phyloP scores from a whole-genome alignment of 768 basidiomycete genomes.

The Trametes gibbosa region DNA sequence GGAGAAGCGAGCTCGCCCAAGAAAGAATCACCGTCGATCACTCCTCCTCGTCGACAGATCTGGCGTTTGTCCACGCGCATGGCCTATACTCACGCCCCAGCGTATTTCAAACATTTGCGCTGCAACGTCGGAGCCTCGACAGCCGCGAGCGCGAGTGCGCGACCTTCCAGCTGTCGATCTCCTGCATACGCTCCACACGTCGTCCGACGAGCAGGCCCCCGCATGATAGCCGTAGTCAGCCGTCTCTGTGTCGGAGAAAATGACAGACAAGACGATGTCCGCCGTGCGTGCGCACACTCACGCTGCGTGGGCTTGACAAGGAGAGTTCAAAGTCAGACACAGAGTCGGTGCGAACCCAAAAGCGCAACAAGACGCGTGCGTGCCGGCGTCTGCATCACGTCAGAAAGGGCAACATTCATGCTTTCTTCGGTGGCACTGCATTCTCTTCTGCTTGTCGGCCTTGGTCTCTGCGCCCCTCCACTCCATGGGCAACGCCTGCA shows the following conservation, averaged over 20 bases:
- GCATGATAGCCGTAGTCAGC: slow-evolving; percentile 7
- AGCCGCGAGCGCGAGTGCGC: background rate
- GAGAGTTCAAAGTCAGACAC: slow-evolving; percentile 15
- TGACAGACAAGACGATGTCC: background rate
- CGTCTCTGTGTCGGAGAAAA: background rate
- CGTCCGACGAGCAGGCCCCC: background rate
- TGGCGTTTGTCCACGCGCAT: too few species aligned
- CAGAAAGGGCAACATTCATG: slow-evolving; percentile 12
- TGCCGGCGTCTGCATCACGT: slow-evolving; percentile 14
- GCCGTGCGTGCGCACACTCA: background rate
- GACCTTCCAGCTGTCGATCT: slow-evolving; percentile 13
- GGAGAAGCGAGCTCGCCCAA: slow-evolving; percentile 2
- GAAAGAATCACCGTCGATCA: slow-evolving; percentile 18
- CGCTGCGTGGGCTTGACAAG: slow-evolving; percentile 7
- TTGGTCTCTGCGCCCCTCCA: background rate
- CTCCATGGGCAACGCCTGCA: too few species aligned
- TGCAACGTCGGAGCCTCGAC: background rate
- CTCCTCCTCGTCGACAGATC: slow-evolving; percentile 2
- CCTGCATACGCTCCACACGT: slow-evolving; percentile 2
- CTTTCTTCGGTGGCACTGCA: slow-evolving; percentile 3
- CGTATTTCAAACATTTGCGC: slow-evolving; percentile 2
- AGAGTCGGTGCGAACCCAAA: background rate
- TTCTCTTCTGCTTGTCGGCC: background rate
- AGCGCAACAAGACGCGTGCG: background rate
- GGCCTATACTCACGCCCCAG: too few species aligned